Base-by-base conservation (phyloP, 176 grass and related monocot genomes). In the Oryza glaberrima region DNA sequence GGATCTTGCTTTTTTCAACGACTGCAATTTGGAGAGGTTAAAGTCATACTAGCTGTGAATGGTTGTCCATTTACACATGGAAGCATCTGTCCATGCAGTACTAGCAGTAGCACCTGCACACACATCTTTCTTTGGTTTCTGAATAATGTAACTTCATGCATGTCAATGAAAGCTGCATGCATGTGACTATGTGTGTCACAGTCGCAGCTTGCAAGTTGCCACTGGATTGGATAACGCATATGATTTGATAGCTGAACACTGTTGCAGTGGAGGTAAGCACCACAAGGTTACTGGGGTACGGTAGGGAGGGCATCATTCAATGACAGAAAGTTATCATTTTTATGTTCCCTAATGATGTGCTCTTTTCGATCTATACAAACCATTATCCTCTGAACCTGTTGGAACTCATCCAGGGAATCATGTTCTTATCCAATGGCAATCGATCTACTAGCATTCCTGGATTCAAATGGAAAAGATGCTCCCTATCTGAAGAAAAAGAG, bases 121-220 rank as follows among this genome's bases (percentile, higher is more conserved):
- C 72, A 75, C 72, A 67, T 48, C 43, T 25, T 76, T 68, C 25
- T 49, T 13, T 40, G 43, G 52, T 84, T 76, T 36, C 48, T 77
- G 15, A 28, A 58, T 60, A 61, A 75, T 82, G 80, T 25, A 61
- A 43, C 25, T 9, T 2, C 75, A 17, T 84, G n/a, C 20, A 30
- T 77, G 73, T 77, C 73, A 56, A 58, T 20, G 40, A 77, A 69
- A 67, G 41, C 46, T 84, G 73, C 20, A 12, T 67, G 73, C 32
- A n/a, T 49, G 20, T 22, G 4, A 76, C 20, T 52, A 48, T 56
- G 19, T 56, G 34, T 74, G 23, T 67, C 60, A 68, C 63, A 0
- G 20, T 76, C 40, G 13, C 43, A 49, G 44, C 70, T 47, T 9
- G 70, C 43, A 47, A 48, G 40, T 73, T 9, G 70, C 43, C 15